Conservation (phyloP, 2,329 filamentous ascomycete species). For the Shiraia bambusicola region DNA sequence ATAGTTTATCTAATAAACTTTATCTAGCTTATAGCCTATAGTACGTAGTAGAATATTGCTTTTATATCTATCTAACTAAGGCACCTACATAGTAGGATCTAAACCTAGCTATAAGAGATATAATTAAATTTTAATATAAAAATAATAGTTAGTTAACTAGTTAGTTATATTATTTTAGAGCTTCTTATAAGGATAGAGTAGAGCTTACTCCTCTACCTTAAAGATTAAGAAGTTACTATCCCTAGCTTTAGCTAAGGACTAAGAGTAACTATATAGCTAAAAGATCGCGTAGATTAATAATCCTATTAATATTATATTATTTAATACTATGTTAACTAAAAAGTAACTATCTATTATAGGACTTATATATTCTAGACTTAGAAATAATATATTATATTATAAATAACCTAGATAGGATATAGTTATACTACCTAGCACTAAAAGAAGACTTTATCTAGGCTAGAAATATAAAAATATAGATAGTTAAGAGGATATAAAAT, state of each 20-base stretch:
- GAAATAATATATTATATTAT: conserved; percentile 2
- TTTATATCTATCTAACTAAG: neutral
- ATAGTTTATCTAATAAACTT: neutral
- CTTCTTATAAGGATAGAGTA: neutral
- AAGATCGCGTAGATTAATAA: neutral
- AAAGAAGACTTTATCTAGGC: conserved; percentile 1
- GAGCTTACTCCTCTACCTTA: neutral
- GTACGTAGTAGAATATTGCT: neutral
- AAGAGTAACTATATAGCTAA: too few relatives aligned
- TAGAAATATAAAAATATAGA: conserved; percentile 1
- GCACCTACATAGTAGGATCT: neutral
- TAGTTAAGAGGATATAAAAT: conserved; percentile 4
- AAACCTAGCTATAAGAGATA: neutral
- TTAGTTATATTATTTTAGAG: too few relatives aligned
- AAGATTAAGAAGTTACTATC: neutral
- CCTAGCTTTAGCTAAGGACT: too few relatives aligned
- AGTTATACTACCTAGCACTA: neutral
- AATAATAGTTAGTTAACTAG: neutral
- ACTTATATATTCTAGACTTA: conserved; percentile 2
- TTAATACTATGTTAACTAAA: too few relatives aligned
- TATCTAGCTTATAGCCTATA: neutral
- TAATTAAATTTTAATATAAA: neutral
- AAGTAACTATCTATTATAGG: neutral
- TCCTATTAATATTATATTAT: neutral
- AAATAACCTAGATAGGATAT: neutral